Base-by-base conservation (phyloP, 2,329 filamentous ascomycete species). In the Clarireedia monteithiana region DNA sequence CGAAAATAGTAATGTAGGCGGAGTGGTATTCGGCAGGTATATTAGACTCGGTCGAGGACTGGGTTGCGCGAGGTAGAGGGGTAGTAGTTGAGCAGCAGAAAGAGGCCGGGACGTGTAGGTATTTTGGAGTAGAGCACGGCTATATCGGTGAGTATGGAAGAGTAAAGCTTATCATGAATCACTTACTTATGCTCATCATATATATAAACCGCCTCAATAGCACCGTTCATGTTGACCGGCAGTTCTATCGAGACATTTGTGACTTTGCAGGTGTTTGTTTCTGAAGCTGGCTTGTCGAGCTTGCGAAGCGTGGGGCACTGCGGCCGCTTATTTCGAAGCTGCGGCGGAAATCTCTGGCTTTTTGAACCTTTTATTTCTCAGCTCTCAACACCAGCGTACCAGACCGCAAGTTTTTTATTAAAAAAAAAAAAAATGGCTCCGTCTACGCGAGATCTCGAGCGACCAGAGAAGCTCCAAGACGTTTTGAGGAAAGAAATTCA, bases 141-240 rank as follows among this genome's bases (percentile, higher is more conserved):
- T 96, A 63, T 24, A 20, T 12, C 50, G 47, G 15, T 55, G 12
- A 55, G 27, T 14, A 55, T 38, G 15, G 56, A 6, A 39, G 42
- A 50, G 17, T 30, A 15, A 52, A 20, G 14, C n/a, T 24, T 17
- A 12, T 34, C 9, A 12, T 12, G 17, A n/a, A 42, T 14, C 15
- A 54, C 80, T 68, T 76, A 95, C 91, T 91, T 90, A 74, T 91
- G 84, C 77, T 96, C 91, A 81, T 97, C 91, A 73, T 88, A 96
- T 71, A 99, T 91, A 77, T 97, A 92, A 68, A 99, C 79, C 70
- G 92, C 94, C 78, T 97, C 92, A 69, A 99, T 88, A 69, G 88
- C 84, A 75, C 89, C 84, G 75, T 82, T 89, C 88, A 91, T 92
- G 70, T 73, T 84, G 55, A 56, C 49, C 44, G 26, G 48, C 40